Conservation (phyloP, 1,139 yeast species). For the Protomyces lactucae-debilis region DNA sequence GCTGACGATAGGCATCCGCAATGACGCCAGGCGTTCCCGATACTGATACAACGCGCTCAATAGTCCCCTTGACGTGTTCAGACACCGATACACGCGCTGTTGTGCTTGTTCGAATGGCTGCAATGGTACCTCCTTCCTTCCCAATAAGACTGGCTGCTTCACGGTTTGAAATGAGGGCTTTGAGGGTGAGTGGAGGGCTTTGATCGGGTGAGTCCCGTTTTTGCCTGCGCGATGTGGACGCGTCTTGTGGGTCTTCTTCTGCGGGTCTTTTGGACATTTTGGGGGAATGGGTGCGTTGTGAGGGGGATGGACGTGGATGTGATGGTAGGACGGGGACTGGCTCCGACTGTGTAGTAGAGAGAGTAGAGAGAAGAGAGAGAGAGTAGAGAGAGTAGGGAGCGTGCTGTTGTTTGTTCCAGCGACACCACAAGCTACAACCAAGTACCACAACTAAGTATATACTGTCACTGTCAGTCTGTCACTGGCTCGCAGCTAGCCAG, state of each 20-base stretch:
- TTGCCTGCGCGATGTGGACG: background rate
- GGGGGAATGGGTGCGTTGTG: background rate
- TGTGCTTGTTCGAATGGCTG: constrained; percentile 56
- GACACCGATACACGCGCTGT: constrained; percentile 69
- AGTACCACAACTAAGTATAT: too few relatives aligned
- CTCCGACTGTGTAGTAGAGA: background rate
- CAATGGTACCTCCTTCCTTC: constrained; percentile 26
- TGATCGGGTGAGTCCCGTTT: constrained; percentile 26
- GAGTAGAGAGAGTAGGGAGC: too few relatives aligned
- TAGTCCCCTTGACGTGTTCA: constrained; percentile 66
- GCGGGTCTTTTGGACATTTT: constrained; percentile 1
- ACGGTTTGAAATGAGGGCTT: constrained; percentile 31
- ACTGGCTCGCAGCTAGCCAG: background rate
- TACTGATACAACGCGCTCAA: constrained; percentile 72
- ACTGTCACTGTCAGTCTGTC: too few relatives aligned
- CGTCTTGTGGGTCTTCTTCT: background rate
- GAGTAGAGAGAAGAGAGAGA: background rate
- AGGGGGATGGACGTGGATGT: background rate
- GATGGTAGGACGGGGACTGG: background rate
- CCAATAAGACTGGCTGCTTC: constrained; percentile 33
- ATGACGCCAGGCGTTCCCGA: constrained; percentile 75
- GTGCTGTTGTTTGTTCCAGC: too few relatives aligned
- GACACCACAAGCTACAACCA: too few relatives aligned
- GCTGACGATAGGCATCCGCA: constrained; percentile 46
- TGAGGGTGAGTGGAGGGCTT: constrained; percentile 29